Evolutionary conservation across 352 stramenopile genomes (phyloP).

Genomic region (Vaucheria bursata): DNA sequence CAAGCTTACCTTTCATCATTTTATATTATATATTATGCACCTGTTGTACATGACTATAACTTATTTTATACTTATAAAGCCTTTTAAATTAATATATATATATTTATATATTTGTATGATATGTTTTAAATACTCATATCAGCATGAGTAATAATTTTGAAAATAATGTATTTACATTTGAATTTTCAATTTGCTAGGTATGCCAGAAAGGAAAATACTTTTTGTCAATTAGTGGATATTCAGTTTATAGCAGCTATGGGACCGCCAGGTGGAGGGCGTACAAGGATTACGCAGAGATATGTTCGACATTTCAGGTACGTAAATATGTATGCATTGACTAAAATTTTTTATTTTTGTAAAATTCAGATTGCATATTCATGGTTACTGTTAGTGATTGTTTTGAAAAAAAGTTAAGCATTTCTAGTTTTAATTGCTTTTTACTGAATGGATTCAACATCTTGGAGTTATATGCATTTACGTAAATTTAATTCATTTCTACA

Average conservation of each 20-base stretch:
- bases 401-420: neutral
- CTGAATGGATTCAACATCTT: neutral
- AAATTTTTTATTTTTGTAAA: too few relatives aligned
- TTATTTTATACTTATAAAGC: too few relatives aligned
- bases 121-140: too few relatives aligned
- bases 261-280: conserved; percentile 74
- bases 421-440: neutral
- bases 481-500: too few relatives aligned
- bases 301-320: conserved; percentile 67
- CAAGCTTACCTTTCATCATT: too few relatives aligned
- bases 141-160: too few relatives aligned
- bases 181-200: conserved; percentile 89
- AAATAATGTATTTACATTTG: conserved; percentile 79
- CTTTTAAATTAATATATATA: too few relatives aligned
- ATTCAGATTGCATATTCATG: neutral
- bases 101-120: too few relatives aligned
- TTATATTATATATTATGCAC: too few relatives aligned
- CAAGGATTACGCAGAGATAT: conserved; percentile 79
- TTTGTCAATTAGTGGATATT: conserved; percentile 79
- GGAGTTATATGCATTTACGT: too few relatives aligned
- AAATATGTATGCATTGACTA: neutral
- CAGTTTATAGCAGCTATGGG: conserved; percentile 81
- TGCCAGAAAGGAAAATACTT: conserved; percentile 78
- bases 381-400: neutral
- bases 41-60: too few relatives aligned